Conservation (phyloP, 441 rosid species). For the Adansonia gregorii region DNA sequence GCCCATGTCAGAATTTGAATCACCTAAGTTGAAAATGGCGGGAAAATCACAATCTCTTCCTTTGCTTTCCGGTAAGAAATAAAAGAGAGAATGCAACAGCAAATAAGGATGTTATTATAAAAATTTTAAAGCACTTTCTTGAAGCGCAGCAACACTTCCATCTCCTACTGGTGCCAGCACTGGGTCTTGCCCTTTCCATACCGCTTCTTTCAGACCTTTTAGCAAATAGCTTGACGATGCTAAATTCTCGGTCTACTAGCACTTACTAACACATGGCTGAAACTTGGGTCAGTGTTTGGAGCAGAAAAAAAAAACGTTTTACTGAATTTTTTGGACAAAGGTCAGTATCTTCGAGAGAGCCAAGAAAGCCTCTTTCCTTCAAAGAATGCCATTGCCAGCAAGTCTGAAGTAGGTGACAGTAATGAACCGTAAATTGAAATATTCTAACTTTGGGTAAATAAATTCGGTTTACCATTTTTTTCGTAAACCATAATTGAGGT, state of each 20-base stretch:
- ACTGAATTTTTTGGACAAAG: too few species aligned
- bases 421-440: too few species aligned
- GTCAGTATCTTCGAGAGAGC: too few species aligned
- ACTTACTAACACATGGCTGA: not conserved
- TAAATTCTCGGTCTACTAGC: not conserved
- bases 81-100: constrained; percentile 24
- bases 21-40: constrained; percentile 42
- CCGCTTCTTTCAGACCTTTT: constrained; percentile 16
- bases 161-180: constrained; percentile 8
- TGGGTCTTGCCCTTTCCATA: constrained; percentile 23
- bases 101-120: not conserved
- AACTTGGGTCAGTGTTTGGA: not conserved
- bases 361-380: too few species aligned
- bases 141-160: constrained; percentile 16
- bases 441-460: too few species aligned
- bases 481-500: too few species aligned
- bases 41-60: constrained; percentile 29
- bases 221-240: constrained; percentile 8
- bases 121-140: not conserved
- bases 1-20: constrained; percentile 43
- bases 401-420: too few species aligned
- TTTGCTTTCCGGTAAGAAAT: constrained; percentile 9
- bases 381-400: too few species aligned
- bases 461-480: too few species aligned
- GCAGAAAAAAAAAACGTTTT: not conserved